A percentile compares a stretch with the other conserved stretches of the same genome.
Evolutionary conservation across 108 stramenopile species (phyloP).

Genomic region (Cylindrotheca fusiformis): DNA sequence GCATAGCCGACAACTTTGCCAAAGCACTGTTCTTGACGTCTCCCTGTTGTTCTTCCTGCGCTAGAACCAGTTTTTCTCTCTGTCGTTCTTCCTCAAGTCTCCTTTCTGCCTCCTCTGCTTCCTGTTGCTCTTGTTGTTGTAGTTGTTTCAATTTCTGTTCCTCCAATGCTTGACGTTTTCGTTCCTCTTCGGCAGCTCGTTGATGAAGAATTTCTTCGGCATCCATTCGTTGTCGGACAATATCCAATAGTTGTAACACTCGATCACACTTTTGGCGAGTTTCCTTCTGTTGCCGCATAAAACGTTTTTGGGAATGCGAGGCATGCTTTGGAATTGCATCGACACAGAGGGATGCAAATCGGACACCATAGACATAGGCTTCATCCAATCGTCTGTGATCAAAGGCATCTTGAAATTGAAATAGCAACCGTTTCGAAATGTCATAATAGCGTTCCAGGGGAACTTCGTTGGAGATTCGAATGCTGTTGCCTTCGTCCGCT

Average conservation of each 20-base stretch:
- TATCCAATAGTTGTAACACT: conserved; percentile 30
- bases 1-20: conserved; percentile 30
- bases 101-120: conserved; percentile 7
- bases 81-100: not conserved
- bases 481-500: conserved; percentile 19
- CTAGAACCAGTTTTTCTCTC: not conserved
- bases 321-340: conserved; percentile 53
- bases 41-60: conserved; percentile 8
- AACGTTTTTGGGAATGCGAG: conserved; percentile 20
- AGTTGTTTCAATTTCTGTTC: conserved; percentile 5
- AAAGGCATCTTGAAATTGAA: conserved; percentile 45
- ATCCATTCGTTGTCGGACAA: conserved; percentile 36
- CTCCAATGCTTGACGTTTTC: conserved; percentile 4
- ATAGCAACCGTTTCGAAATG: conserved; percentile 49
- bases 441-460: conserved; percentile 57
- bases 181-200: conserved; percentile 12
- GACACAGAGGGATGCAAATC: conserved; percentile 57
- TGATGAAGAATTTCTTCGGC: conserved; percentile 32
- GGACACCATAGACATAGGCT: conserved; percentile 61
- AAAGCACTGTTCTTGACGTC: conserved; percentile 33
- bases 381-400: conserved; percentile 45
- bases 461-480: conserved; percentile 21
- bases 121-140: not conserved
- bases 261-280: conserved; percentile 23
- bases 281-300: conserved; percentile 17